Evolutionary conservation across 139 green algal genomes (phyloP), one percentile per base, ranked within the genome.

Genomic region (Monoraphidium neglectum): DNA sequence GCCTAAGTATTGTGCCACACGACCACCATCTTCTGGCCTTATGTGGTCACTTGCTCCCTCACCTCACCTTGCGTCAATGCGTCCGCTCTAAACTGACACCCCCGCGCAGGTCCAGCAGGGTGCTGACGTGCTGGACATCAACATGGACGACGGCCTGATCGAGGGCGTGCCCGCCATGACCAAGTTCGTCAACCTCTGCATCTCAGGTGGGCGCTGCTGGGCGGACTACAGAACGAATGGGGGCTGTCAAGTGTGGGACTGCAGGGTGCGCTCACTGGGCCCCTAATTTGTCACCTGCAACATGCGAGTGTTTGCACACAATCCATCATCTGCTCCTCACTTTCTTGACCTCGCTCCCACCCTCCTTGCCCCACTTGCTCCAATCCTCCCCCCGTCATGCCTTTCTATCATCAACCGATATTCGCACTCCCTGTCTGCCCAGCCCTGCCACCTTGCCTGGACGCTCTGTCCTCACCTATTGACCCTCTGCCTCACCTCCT

Each of bases 71-170:
- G n/a, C n/a, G n/a, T n/a, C n/a, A n/a, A n/a, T n/a, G n/a, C n/a
- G n/a, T n/a, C n/a, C n/a, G n/a, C n/a, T n/a, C n/a, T n/a, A n/a
- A n/a, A n/a, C n/a, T n/a, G n/a, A n/a, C n/a, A n/a, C n/a, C n/a
- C n/a, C n/a, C n/a, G n/a, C n/a, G n/a, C n/a, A n/a, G 86, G 89
- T 92, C 62, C 77, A 92, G 78, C 83, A 94, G 72, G 92, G 92
- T 12, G 95, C 95, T 0, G 72, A 99, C 72, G 83, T 99, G 67
- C 90, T 99, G 78, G 96, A 99, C 88, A 97, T 99, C 89, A 99
- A 99, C 85, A 97, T 98, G 91, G 96, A 99, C 70, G 96, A 99
- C 61, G 95, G 96, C 6, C 83, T 99, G 77, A 97, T 99, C 49
- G 96, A 98, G 13, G 96, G 92, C 51, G 92, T 98, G 46, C 70